phyloP scores from a whole-genome alignment of 768 basidiomycete species.

The Leccinum disarticulatum region DNA sequence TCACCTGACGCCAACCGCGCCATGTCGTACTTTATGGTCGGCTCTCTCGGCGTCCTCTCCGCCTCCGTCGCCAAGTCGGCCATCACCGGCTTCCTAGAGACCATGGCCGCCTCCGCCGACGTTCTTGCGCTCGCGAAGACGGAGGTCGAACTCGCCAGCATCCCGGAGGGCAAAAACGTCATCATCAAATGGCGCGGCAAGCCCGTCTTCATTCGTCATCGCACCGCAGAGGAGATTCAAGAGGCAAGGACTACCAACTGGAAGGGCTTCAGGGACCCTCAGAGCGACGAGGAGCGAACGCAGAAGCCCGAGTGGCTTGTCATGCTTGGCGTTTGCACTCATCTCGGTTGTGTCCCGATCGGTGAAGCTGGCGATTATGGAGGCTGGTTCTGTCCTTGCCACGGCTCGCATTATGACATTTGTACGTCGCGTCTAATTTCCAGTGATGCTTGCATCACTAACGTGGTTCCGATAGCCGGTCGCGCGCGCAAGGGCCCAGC shows the following conservation, averaged over 20 bases:
- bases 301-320: conserved; percentile 97
- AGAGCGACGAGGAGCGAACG: conserved; percentile 83
- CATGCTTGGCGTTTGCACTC: conserved; percentile 93
- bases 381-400: conserved; percentile 99
- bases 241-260: conserved; percentile 86
- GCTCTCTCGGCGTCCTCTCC: conserved; percentile 88
- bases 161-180: conserved; percentile 97
- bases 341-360: conserved; percentile 97
- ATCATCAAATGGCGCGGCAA: conserved; percentile 99
- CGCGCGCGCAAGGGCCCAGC: conserved; percentile 96
- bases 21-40: conserved; percentile 87
- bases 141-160: conserved; percentile 84
- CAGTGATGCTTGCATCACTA: conserved; percentile 2
- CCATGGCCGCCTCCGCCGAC: conserved; percentile 97
- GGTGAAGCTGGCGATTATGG: conserved; percentile 96
- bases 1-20: conserved; percentile 68
- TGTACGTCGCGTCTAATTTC: conserved; percentile 51
- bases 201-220: conserved; percentile 98
- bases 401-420: conserved; percentile 98
- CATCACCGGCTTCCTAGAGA: conserved; percentile 90
- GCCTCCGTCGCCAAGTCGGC: conserved; percentile 94
- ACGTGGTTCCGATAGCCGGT: conserved; percentile 57
- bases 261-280: conserved; percentile 88
- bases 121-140: conserved; percentile 98
- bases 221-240: conserved; percentile 86